Evolutionary conservation across 2,329 filamentous ascomycete species (phyloP).

Genomic region (Aspergillus calidoustus): DNA sequence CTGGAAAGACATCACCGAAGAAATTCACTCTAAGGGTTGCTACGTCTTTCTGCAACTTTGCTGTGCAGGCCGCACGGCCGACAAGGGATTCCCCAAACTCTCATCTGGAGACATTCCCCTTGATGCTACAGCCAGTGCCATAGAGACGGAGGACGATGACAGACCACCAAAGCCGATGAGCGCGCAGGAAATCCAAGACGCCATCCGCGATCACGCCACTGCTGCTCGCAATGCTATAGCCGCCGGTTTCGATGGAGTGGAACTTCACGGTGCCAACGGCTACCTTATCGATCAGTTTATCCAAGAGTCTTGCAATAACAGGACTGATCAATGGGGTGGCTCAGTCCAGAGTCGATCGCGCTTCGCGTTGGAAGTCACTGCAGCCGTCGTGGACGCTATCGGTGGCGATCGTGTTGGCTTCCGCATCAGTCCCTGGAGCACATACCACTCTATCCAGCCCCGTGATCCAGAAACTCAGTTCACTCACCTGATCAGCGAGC

Average conservation of each 20-base stretch:
- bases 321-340: conserved; percentile 57
- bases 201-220: conserved; percentile 47
- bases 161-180: conserved; percentile 37
- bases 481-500: conserved; percentile 57
- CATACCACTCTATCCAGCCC: conserved; percentile 60
- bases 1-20: conserved; percentile 52
- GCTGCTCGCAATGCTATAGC: conserved; percentile 58
- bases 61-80: not conserved
- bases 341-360: conserved; percentile 56
- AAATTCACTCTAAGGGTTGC: not conserved
- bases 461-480: conserved; percentile 60
- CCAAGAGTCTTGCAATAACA: conserved; percentile 52
- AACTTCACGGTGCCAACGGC: conserved; percentile 56
- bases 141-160: conserved; percentile 19
- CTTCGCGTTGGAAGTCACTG: conserved; percentile 59
- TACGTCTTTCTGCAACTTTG: not conserved
- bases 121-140: not conserved
- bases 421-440: conserved; percentile 50
- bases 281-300: conserved; percentile 59
- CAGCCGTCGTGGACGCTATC: conserved; percentile 47
- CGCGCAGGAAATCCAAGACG: conserved; percentile 49
- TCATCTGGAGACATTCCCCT: conserved; percentile 29
- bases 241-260: conserved; percentile 59
- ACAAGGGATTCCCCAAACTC: not conserved
- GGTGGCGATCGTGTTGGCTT: conserved; percentile 52